These are phyloP conservation scores for Zymoseptoria brevis DNA, from an alignment of 2,329 filamentous ascomycete species.

Conservation along the genomic window DNA sequence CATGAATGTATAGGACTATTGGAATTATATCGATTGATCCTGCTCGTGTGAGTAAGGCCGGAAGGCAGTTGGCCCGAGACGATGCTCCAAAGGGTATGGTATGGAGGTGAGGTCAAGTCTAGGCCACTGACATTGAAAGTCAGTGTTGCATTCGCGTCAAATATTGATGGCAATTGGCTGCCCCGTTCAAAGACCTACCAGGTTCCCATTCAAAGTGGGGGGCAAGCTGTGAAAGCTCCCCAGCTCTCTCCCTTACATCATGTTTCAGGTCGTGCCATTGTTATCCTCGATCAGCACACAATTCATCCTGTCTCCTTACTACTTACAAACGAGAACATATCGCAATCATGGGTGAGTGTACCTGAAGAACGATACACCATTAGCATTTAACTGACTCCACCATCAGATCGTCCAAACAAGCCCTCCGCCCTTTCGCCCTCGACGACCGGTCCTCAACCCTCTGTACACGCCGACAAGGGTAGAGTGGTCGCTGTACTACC, in stretches of 20 bases:
- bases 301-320: not conserved
- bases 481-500: slow-evolving; percentile 73
- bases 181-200: not conserved
- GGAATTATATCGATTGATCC: not conserved
- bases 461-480: slow-evolving; percentile 63
- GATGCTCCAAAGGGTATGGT: too few species aligned
- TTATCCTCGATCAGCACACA: not conserved
- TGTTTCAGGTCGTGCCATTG: not conserved
- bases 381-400: not conserved
- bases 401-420: slow-evolving; percentile 67
- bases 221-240: not conserved
- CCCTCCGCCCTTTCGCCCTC: slow-evolving; percentile 61
- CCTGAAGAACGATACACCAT: not conserved
- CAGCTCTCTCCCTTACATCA: not conserved
- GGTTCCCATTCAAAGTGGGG: not conserved
- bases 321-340: not conserved
- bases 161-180: not conserved
- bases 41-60: not conserved
- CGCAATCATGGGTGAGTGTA: not conserved
- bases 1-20: not conserved
- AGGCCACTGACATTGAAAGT: too few species aligned
- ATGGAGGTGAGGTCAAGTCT: too few species aligned
- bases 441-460: slow-evolving; percentile 58
- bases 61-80: not conserved
- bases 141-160: not conserved